A percentile compares a stretch with the other conserved stretches of the same genome.
Conservation (phyloP, 1,139 yeast genomes). For the Protomyces inundatus region DNA sequence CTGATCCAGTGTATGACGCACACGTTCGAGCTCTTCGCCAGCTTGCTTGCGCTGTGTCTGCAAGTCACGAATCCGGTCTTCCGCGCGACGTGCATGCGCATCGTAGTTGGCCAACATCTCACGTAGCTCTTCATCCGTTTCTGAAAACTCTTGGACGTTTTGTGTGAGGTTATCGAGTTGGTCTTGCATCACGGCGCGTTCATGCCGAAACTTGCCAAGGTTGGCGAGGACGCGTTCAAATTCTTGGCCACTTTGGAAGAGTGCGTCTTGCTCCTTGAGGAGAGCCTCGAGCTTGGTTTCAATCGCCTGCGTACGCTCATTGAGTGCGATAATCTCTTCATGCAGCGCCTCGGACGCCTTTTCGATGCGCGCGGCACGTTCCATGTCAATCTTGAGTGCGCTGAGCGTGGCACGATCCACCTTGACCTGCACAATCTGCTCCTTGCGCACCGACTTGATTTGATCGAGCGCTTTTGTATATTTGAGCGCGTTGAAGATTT, state of each 20-base stretch:
- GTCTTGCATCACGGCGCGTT: slow-evolving; percentile 35
- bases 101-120: slow-evolving; percentile 54
- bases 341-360: slow-evolving; percentile 48
- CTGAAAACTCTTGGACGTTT: slow-evolving; percentile 38
- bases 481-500: slow-evolving; percentile 90
- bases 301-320: slow-evolving; percentile 49
- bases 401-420: slow-evolving; percentile 71
- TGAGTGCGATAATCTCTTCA: slow-evolving; percentile 46
- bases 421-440: slow-evolving; percentile 67
- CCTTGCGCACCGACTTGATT: slow-evolving; percentile 69
- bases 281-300: slow-evolving; percentile 50
- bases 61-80: slow-evolving; percentile 30
- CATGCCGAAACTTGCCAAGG: slow-evolving; percentile 54
- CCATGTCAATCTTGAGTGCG: slow-evolving; percentile 67
- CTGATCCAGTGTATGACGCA: slow-evolving; percentile 43
- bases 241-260: slow-evolving; percentile 74
- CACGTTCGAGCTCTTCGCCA: slow-evolving; percentile 20
- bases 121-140: slow-evolving; percentile 49
- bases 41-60: slow-evolving; percentile 34
- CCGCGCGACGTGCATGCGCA: slow-evolving; percentile 43
- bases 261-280: slow-evolving; percentile 54
- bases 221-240: slow-evolving; percentile 68
- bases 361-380: slow-evolving; percentile 59
- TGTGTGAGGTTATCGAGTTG: slow-evolving; percentile 15
- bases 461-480: slow-evolving; percentile 81